Evolutionary conservation across 2,329 filamentous ascomycete genomes (phyloP), one percentile per base, ranked within the genome.

Genomic region (Phyllosticta citriasiana): DNA sequence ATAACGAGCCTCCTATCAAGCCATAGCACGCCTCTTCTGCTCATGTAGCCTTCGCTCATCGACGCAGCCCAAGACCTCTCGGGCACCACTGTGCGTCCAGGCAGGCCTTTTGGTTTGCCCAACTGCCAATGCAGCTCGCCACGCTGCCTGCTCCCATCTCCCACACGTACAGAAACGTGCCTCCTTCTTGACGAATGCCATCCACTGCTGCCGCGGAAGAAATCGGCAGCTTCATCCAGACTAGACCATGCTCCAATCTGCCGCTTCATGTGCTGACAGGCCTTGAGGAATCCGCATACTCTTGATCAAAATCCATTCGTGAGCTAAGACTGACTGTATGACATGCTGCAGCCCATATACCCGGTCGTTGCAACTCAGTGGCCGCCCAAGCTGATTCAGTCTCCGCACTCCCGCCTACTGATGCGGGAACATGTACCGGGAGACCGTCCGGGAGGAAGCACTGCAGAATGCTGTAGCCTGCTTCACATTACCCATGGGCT

Each of bases 291-390:
- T n/a, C 16, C 10, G 40, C 14, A 16, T 47, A 16, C n/a, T 16
- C 14, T 47, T 47, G 40, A 16, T n/a, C 40, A 47, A n/a, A 16
- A 47, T 47, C 40, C 40, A n/a, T 16, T n/a, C 40, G 16, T 47
- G 14, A 5, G 40, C 40, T n/a, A 40, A 16, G 14, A 40, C 33
- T 40, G 33, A 14, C 40, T 53, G 59, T 52, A 47, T 54, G 59
- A 54, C 59, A 53, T 54, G 59, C 53, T 54, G 59, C 59, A 61
- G 59, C 54, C 47, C 59, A 57, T 57, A 50, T 61, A 26, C 53
- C 59, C 57, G 22, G 59, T 47, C 3, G 9, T 19, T 7, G 25
- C 52, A 12, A 53, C 52, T 24, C 52, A 27, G 22, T 7, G 19
- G 52, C 52, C 52, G 52, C 52, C 52, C 52, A 53, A 53, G 40